Percentiles rank a stretch among this genome's conserved stretches.
Evolutionary conservation across 805 yeast species (phyloP).

Genomic region (Kuraishia borneana): DNA sequence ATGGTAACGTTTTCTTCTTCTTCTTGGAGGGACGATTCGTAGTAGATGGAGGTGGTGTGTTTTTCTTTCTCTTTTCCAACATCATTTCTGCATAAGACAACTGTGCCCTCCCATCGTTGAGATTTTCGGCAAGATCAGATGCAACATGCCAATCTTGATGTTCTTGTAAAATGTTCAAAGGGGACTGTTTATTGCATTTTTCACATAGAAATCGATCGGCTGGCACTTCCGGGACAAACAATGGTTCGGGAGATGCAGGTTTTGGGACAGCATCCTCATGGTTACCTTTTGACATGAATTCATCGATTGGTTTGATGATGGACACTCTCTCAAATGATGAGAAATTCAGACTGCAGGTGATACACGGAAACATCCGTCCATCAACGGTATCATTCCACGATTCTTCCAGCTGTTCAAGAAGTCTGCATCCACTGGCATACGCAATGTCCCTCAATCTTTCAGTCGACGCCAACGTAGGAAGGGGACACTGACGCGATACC

Average conservation of each 20-base stretch:
- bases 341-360: constrained; percentile 37
- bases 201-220: not conserved
- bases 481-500: constrained; percentile 29
- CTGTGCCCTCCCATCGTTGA: not conserved
- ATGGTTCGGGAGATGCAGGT: not conserved
- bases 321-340: constrained; percentile 40
- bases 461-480: constrained; percentile 24
- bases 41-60: not conserved
- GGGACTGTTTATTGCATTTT: not conserved
- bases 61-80: not conserved
- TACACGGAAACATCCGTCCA: constrained; percentile 32
- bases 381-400: constrained; percentile 12
- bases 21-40: not conserved
- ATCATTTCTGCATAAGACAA: not conserved
- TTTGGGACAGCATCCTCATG: not conserved
- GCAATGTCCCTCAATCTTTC: constrained; percentile 22
- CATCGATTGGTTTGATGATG: constrained; percentile 13
- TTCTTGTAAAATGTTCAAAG: not conserved
- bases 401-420: constrained; percentile 12
- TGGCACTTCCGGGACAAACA: not conserved
- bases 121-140: not conserved
- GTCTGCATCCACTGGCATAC: constrained; percentile 8
- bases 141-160: not conserved
- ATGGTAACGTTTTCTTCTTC: not conserved
- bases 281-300: constrained; percentile 6